Evolutionary conservation across 306 rosid genomes (phyloP).

Genomic region (Prunus fruticosa): DNA sequence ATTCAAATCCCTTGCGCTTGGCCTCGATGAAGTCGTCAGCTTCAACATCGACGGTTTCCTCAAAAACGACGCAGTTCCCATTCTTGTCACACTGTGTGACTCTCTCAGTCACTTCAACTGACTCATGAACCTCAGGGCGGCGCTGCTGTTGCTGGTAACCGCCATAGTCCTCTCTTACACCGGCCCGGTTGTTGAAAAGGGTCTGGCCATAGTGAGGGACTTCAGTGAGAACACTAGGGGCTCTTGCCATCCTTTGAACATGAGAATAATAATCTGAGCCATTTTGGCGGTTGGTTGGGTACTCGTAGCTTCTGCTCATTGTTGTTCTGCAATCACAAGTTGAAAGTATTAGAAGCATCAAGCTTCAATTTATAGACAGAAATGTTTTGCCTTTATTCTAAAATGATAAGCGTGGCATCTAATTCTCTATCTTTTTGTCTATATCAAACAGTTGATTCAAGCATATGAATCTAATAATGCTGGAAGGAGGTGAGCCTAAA

Average conservation of each 20-base stretch:
- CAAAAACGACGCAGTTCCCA: constrained; percentile 17
- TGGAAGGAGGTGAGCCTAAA: background rate
- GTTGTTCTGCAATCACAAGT: background rate
- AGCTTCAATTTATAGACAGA: constrained; percentile 21
- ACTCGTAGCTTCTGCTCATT: constrained; percentile 15
- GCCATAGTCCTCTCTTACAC: background rate
- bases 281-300: constrained; percentile 6
- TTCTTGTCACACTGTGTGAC: constrained; percentile 6
- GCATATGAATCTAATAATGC: background rate
- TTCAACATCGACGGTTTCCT: constrained; percentile 30
- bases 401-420: constrained; percentile 24
- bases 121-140: constrained; percentile 25
- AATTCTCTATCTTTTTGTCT: constrained; percentile 2
- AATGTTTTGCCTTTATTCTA: constrained; percentile 7
- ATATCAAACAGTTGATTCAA: constrained; percentile 4
- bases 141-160: background rate
- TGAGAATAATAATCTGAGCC: constrained; percentile 31
- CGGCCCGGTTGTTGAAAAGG: constrained; percentile 21
- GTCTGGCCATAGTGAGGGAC: constrained; percentile 30
- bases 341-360: background rate
- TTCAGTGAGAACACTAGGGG: constrained; percentile 30
- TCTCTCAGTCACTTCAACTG: constrained; percentile 38
- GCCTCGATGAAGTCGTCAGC: constrained; percentile 8
- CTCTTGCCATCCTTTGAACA: constrained; percentile 22
- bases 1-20: constrained; percentile 30